Conservation (phyloP, 2,329 filamentous ascomycete genomes). For the Pezizomycotina sp. region DNA sequence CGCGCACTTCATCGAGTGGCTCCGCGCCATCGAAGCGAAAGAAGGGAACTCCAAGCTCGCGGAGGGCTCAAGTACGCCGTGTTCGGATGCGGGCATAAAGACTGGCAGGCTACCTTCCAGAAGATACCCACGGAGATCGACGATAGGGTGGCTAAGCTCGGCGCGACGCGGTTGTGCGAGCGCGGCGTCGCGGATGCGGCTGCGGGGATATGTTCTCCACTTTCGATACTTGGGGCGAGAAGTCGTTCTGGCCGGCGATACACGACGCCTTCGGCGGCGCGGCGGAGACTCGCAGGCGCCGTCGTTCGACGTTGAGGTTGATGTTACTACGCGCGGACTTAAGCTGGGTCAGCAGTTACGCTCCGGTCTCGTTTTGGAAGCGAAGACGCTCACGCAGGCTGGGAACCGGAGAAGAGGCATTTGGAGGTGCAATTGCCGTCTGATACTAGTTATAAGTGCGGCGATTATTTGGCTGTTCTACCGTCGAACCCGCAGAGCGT, state of each 20-base stretch:
- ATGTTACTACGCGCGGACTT: constrained; percentile 33
- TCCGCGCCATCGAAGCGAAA: constrained; percentile 38
- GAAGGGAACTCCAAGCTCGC: too few species aligned
- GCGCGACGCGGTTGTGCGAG: constrained; percentile 35
- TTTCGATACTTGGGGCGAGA: constrained; percentile 52
- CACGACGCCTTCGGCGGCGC: constrained; percentile 25
- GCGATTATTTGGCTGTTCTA: constrained; percentile 60
- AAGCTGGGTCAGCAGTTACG: constrained; percentile 47
- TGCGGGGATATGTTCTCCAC: constrained; percentile 48
- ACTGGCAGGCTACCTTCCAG: constrained; percentile 49
- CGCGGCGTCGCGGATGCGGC: constrained; percentile 45
- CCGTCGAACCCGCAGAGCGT: constrained; percentile 50
- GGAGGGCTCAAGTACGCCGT: constrained; percentile 47
- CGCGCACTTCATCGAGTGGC: constrained; percentile 49
- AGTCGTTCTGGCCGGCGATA: constrained; percentile 38
- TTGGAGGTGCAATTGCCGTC: constrained; percentile 52
- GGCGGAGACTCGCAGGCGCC: background rate
- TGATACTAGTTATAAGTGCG: constrained; percentile 49
- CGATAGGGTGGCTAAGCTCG: constrained; percentile 35
- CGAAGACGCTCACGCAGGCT: constrained; percentile 35
- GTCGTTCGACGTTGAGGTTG: constrained; percentile 20
- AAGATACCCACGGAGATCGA: constrained; percentile 49
- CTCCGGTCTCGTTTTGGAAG: constrained; percentile 42
- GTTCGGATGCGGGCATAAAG: constrained; percentile 47
- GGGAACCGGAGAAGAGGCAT: constrained; percentile 44